Evolutionary conservation across 1,139 yeast species (phyloP).

Genomic region (Saccharomyces hybrid): DNA sequence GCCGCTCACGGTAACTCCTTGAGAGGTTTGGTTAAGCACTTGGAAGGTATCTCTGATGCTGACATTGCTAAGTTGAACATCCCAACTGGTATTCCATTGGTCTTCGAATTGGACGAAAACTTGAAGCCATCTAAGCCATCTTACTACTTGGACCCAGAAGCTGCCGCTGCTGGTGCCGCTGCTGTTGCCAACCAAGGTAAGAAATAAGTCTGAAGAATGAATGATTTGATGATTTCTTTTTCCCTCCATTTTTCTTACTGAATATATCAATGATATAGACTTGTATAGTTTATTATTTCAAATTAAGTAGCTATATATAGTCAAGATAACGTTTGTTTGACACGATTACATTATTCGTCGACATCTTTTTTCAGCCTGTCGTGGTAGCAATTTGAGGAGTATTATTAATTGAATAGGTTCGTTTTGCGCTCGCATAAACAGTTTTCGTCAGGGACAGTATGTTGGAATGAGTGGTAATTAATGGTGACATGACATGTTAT

Average conservation of each 20-base stretch:
- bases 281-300: neutral
- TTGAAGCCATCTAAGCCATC: conserved; percentile 90
- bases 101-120: conserved; percentile 83
- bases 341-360: neutral
- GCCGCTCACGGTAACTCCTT: conserved; percentile 99
- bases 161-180: conserved; percentile 99
- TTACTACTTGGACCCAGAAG: conserved; percentile 97
- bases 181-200: conserved; percentile 97
- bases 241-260: neutral
- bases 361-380: too few species aligned
- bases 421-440: neutral
- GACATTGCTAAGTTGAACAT: conserved; percentile 93
- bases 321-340: neutral
- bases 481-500: too few species aligned
- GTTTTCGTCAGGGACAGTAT: too few species aligned
- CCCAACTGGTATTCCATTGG: conserved; percentile 99
- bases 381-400: too few species aligned
- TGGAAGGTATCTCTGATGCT: conserved; percentile 86
- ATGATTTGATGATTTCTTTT: neutral
- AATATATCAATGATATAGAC: conserved; percentile 1
- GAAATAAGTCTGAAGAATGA: conserved; percentile 25
- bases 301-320: neutral
- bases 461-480: too few species aligned
- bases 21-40: conserved; percentile 94
- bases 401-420: too few species aligned